Base-by-base conservation (phyloP, 495 filamentous ascomycete genomes). In the Barbatosphaeria neglecta region DNA sequence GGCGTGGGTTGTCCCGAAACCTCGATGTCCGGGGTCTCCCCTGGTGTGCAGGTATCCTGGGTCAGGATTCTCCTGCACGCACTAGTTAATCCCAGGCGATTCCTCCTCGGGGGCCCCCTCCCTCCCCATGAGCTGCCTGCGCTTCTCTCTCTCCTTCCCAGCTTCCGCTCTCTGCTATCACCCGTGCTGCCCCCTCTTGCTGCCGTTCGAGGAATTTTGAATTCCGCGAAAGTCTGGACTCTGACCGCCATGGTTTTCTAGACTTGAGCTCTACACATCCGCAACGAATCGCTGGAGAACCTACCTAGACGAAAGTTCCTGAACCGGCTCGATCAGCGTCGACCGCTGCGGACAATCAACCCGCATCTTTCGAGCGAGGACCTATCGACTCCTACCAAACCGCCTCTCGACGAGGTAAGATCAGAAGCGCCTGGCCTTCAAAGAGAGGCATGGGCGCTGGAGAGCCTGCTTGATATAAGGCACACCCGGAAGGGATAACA, bases 21-120 rank as follows among this genome's bases (percentile, higher is more conserved):
- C 22, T 54, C 41, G 37, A 42, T n/a, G 43, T 41, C 55, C 46
- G 50, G 51, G 58, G 53, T 41, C 51, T 51, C 44, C 60, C 54
- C 57, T 61, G 57, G 60, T 49, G 61, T 61, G 60, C 60, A 59
- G 51, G 41, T 57, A 55, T 50, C 57, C 19, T 13, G 39, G 50
- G 49, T 56, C 47, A 48, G 47, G 49, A 47, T 46, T 44, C 43
- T 43, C 31, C 35, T 41, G 45, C 45, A 47, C 38, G 48, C 43
- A 35, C 35, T 50, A 41, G 16, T 22, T n/a, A n/a, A n/a, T n/a
- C n/a, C 43, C 44, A 41, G 43, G 44, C 47, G 53, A 57, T 60
- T 58, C 55, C 53, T 56, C 25, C 46, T 46, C 40, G 22, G 38
- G 41, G 47, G 42, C 24, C 47, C 46, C 47, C 50, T 31, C 50